Base-by-base conservation (phyloP, 495 filamentous ascomycete genomes). In the Emericellopsis terricola region DNA sequence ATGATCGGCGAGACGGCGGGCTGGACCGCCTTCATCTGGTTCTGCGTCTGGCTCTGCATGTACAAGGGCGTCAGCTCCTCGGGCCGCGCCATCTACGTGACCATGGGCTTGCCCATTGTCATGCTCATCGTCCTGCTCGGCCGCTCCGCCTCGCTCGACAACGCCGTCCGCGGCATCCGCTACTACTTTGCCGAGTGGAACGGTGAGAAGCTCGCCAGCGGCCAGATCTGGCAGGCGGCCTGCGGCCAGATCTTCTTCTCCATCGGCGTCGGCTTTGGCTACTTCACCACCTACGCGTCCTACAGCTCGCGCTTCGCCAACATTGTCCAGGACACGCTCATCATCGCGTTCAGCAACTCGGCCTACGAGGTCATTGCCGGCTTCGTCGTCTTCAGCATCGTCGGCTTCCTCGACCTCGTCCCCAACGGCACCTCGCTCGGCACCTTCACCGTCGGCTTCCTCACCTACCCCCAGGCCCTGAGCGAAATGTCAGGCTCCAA, bases 101-200 rank as follows among this genome's bases (percentile, higher is more conserved):
- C 56, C 18, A 59, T 60, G 56, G 56, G 53, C 11, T 37, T 60
- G 9, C 56, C 56, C 2, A 56, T 60, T 24, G 42, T 58, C 35
- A 57, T 62, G 18, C 38, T 47, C 1, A 80, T 82, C 60, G 65
- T 93, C 33, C 65, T 94, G 27, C 67, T 70, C 0, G 85, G 81
- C 6, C 62, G 85, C 43, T 71, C 77, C 0, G 59, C 93, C 29
- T 29, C 28, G 28, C 85, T 93, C 47, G 85, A 83, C 29, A 58
- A 80, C 13, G 85, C 82, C 3, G 82, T 80, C 27, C 83, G 82
- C 33, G 85, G 85, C 1, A 68, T 91, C 36, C 68, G 91, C 45
- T 85, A 92, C 29, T 53, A 65, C 30, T 66, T 69, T 75, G 89
- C 43, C 19, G 55, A 8, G 31, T 33, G 16, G 31, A 15, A 57